Evolutionary conservation across 805 yeast species (phyloP).

Genomic region (Wickerhamomyces ciferrii): DNA sequence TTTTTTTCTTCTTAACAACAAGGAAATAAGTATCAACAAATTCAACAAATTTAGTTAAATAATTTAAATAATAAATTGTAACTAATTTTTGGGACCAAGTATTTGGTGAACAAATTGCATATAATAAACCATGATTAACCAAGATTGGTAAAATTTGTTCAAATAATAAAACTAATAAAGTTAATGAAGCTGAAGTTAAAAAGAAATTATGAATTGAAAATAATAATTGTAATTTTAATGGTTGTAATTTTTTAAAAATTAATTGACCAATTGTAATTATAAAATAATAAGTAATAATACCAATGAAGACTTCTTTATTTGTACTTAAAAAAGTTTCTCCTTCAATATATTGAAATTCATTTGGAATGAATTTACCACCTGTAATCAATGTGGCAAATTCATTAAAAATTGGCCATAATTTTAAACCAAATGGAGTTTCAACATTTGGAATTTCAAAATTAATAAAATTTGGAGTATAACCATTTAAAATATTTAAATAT

Average conservation of each 20-base stretch:
- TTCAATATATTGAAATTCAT: slow-evolving; percentile 62
- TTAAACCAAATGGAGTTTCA: slow-evolving; percentile 76
- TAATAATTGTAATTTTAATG: slow-evolving; percentile 67
- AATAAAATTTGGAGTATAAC: slow-evolving; percentile 40
- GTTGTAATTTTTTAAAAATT: slow-evolving; percentile 48
- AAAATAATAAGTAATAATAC: slow-evolving; percentile 67
- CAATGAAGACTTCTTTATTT: slow-evolving; percentile 49
- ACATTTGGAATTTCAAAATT: slow-evolving; percentile 42
- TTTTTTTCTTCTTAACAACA: slow-evolving; percentile 86
- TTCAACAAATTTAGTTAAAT: slow-evolving; percentile 84
- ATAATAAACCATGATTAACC: slow-evolving; percentile 69
- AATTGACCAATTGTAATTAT: slow-evolving; percentile 84
- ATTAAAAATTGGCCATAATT: slow-evolving; percentile 64
- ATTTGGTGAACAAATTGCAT: slow-evolving; percentile 70
- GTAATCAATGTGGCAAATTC: slow-evolving; percentile 35
- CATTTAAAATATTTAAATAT: slow-evolving; percentile 19
- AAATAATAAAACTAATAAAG: slow-evolving; percentile 59
- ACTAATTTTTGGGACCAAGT: slow-evolving; percentile 86
- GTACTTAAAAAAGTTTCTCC: slow-evolving; percentile 66
- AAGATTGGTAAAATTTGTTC: slow-evolving; percentile 87
- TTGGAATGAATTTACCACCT: slow-evolving; percentile 53
- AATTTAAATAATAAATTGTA: slow-evolving; percentile 83
- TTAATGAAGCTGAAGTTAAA: slow-evolving; percentile 64
- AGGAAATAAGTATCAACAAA: slow-evolving; percentile 87
- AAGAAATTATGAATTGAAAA: slow-evolving; percentile 84